Conservation (phyloP, 139 green algal species). For the Chlamydomonas urium region DNA sequence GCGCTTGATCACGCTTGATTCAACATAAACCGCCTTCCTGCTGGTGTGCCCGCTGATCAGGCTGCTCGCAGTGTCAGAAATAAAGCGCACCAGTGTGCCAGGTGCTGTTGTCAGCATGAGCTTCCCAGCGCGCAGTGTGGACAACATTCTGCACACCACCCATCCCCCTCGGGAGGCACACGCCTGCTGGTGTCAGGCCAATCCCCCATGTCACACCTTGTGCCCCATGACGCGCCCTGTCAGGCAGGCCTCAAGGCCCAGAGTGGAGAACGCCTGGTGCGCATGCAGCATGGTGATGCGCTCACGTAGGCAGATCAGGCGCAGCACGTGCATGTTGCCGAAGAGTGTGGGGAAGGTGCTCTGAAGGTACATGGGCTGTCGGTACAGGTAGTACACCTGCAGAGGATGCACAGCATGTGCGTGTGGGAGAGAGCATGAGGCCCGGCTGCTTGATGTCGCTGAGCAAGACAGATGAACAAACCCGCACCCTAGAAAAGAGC, state of each 20-base stretch:
- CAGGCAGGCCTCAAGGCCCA: slow-evolving; percentile 80
- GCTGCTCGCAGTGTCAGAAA: too few relatives aligned
- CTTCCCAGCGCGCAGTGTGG: too few relatives aligned
- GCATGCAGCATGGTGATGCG: slow-evolving; percentile 78
- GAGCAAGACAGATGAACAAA: not conserved
- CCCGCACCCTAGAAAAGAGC: not conserved
- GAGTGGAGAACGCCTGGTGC: slow-evolving; percentile 81
- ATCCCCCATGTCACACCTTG: slow-evolving; percentile 61
- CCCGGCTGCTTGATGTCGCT: not conserved
- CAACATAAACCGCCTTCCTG: not conserved
- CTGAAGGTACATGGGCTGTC: slow-evolving; percentile 66
- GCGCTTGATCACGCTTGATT: not conserved
- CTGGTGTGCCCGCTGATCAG: too few relatives aligned
- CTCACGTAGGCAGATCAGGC: slow-evolving; percentile 74
- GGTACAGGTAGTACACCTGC: slow-evolving; percentile 92
- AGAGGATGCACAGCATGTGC: slow-evolving; percentile 33
- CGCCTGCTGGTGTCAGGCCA: too few relatives aligned
- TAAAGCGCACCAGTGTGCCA: slow-evolving; percentile 3
- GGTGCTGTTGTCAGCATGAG: too few relatives aligned
- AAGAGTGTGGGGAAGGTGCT: slow-evolving; percentile 68
- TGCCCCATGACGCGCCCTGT: slow-evolving; percentile 81
- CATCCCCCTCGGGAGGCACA: too few relatives aligned
- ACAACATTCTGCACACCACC: too few relatives aligned
- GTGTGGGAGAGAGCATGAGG: not conserved
- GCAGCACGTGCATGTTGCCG: slow-evolving; percentile 56